These are phyloP conservation scores for Aspergillus flavus DNA, from an alignment of 2,329 filamentous ascomycete species.

Conservation along the genomic window DNA sequence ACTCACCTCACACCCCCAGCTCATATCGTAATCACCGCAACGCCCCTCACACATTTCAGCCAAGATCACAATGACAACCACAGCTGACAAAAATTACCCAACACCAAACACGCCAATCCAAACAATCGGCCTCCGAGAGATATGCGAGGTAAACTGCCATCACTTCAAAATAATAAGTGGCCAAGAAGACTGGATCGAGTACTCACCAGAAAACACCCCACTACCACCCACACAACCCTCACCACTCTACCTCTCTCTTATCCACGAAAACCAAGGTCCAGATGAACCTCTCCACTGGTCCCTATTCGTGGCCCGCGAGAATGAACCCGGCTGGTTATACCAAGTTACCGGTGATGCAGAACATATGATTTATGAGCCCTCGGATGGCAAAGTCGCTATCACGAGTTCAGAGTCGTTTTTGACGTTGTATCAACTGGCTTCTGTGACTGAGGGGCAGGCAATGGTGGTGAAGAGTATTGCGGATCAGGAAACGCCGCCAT, in stretches of 20 bases:
- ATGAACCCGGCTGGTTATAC: slow-evolving; percentile 24
- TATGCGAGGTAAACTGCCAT: neutral
- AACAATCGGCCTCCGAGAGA: neutral
- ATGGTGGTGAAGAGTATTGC: slow-evolving; percentile 20
- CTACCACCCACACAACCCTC: neutral
- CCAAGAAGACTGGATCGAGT: neutral
- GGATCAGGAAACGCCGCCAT: slow-evolving; percentile 22
- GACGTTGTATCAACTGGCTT: slow-evolving; percentile 23
- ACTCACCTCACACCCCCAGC: too few species aligned
- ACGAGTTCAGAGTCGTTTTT: slow-evolving; percentile 10
- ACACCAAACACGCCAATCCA: neutral
- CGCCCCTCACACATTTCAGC: neutral
- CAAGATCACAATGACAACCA: neutral
- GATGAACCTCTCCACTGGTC: slow-evolving; percentile 28
- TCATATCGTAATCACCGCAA: too few species aligned
- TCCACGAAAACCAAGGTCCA: slow-evolving; percentile 21
- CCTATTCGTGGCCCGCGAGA: slow-evolving; percentile 28
- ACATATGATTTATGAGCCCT: slow-evolving; percentile 27
- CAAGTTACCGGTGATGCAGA: slow-evolving; percentile 31
- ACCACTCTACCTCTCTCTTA: slow-evolving; percentile 19
- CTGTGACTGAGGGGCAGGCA: slow-evolving; percentile 17
- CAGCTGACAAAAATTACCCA: neutral
- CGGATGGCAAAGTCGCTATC: slow-evolving; percentile 14
- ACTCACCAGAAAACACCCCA: neutral
- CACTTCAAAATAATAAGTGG: neutral